Conservation (phyloP, 148 eudicot genomes). For the Cornus florida region DNA sequence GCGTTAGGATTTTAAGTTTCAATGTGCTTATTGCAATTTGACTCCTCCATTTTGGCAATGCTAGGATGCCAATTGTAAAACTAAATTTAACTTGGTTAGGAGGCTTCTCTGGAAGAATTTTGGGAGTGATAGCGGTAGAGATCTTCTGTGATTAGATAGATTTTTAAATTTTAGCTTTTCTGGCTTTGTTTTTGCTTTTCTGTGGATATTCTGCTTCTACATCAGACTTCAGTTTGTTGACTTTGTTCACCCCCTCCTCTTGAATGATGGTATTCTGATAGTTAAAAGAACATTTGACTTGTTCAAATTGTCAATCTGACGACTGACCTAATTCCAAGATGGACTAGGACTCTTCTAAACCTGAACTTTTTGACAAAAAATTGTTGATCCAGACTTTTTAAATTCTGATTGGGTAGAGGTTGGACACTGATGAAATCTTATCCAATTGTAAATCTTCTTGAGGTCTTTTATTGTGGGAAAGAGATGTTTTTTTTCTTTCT, state of each 20-base stretch:
- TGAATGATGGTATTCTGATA: neutral
- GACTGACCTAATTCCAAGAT: neutral
- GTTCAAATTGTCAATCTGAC: neutral
- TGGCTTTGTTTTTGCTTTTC: neutral
- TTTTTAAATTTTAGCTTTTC: too few species aligned
- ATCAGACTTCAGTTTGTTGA: neutral
- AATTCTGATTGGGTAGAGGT: too few species aligned
- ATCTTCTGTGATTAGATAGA: neutral
- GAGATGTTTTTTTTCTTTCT: neutral
- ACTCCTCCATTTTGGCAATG: too few species aligned
- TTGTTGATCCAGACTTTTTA: neutral
- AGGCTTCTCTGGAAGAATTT: neutral
- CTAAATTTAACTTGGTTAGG: neutral
- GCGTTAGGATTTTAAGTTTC: too few species aligned
- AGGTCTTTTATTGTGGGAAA: neutral
- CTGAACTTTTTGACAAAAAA: neutral
- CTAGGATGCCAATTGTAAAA: neutral
- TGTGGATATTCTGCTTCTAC: neutral
- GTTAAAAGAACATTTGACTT: neutral
- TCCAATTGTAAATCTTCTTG: neutral
- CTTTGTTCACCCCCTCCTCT: too few species aligned
- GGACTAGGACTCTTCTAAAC: neutral
- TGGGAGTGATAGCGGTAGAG: neutral
- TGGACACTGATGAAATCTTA: too few species aligned
- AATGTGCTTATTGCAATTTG: too few species aligned